A percentile compares a stretch with the other conserved stretches of the same genome.
These are phyloP conservation scores for Viridothelium virens DNA, from an alignment of 495 filamentous ascomycete genomes.

Conservation along the genomic window DNA sequence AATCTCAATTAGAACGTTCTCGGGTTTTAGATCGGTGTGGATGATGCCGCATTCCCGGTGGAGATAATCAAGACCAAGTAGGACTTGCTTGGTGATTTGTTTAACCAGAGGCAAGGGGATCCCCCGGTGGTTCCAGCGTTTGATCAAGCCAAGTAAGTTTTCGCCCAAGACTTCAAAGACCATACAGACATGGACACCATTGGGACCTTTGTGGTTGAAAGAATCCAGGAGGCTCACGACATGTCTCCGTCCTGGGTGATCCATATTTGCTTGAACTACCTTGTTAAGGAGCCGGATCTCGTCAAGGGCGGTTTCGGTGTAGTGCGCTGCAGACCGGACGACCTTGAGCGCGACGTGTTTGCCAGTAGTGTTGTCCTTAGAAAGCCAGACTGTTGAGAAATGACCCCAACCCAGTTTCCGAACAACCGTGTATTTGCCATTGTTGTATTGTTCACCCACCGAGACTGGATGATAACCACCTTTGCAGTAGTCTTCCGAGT, in stretches of 20 bases:
- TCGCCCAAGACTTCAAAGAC: conserved; percentile 97
- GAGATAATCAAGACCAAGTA: conserved; percentile 90
- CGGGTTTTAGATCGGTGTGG: conserved; percentile 95
- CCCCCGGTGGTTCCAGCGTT: conserved; percentile 94
- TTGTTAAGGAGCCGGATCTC: conserved; percentile 97
- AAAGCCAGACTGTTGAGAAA: conserved; percentile 98
- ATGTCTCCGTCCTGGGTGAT: conserved; percentile 83
- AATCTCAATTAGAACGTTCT: conserved; percentile 98
- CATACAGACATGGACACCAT: conserved; percentile 97
- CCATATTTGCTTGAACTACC: conserved; percentile 81
- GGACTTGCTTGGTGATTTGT: conserved; percentile 97
- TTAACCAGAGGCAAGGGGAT: conserved; percentile 95
- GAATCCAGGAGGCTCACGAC: conserved; percentile 94
- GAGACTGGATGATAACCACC: conserved; percentile 93
- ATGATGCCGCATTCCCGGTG: conserved; percentile 99
- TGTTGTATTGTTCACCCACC: conserved; percentile 94
- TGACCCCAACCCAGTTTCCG: conserved; percentile 98
- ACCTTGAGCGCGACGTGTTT: conserved; percentile 98
- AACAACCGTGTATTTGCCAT: conserved; percentile 92
- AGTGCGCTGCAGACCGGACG: conserved; percentile 92
- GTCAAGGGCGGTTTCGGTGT: conserved; percentile 97
- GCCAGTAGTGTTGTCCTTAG: conserved; percentile 77
- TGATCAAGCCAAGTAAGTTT: conserved; percentile 92
- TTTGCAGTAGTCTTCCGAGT: conserved; percentile 98
- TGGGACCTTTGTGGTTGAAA: conserved; percentile 95